These are phyloP conservation scores for Beauveria varroae DNA, from an alignment of 2,329 filamentous ascomycete species.

Conservation along the genomic window DNA sequence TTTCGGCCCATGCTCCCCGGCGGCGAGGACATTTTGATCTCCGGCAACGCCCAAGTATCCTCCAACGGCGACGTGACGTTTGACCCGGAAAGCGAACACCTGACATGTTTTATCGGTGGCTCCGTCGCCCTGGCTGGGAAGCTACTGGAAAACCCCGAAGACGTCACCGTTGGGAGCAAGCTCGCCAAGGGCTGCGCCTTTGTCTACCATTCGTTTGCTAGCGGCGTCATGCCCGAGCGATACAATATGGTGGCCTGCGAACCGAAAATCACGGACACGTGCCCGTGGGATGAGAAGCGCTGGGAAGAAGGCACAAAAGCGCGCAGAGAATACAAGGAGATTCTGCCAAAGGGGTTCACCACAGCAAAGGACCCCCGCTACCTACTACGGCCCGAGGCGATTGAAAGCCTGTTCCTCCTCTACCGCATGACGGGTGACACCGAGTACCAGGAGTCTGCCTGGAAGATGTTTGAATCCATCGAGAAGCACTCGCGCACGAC, in stretches of 20 bases:
- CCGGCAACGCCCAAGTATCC: constrained; percentile 29
- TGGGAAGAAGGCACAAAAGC: constrained; percentile 16
- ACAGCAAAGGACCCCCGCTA: constrained; percentile 49
- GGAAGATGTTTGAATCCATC: constrained; percentile 63
- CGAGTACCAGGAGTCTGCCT: constrained; percentile 58
- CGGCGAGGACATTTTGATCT: constrained; percentile 47
- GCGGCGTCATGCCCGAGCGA: constrained; percentile 46
- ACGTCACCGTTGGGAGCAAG: constrained; percentile 36
- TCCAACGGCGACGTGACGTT: constrained; percentile 15
- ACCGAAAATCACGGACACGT: constrained; percentile 20
- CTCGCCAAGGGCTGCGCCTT: constrained; percentile 46
- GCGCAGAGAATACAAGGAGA: constrained; percentile 11
- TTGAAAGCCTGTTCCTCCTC: constrained; percentile 74
- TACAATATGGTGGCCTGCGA: constrained; percentile 36
- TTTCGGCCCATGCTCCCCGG: constrained; percentile 53
- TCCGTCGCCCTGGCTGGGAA: constrained; percentile 42
- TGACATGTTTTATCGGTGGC: constrained; percentile 45
- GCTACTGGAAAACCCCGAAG: constrained; percentile 31
- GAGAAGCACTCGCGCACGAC: constrained; percentile 49
- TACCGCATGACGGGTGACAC: constrained; percentile 62
- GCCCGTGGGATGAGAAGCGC: constrained; percentile 23
- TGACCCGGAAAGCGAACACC: constrained; percentile 34
- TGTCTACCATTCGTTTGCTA: constrained; percentile 39
- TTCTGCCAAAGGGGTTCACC: constrained; percentile 46
- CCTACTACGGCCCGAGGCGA: constrained; percentile 66